Conservation (phyloP, 345 rosid genomes). For the Lepidium sativum region DNA sequence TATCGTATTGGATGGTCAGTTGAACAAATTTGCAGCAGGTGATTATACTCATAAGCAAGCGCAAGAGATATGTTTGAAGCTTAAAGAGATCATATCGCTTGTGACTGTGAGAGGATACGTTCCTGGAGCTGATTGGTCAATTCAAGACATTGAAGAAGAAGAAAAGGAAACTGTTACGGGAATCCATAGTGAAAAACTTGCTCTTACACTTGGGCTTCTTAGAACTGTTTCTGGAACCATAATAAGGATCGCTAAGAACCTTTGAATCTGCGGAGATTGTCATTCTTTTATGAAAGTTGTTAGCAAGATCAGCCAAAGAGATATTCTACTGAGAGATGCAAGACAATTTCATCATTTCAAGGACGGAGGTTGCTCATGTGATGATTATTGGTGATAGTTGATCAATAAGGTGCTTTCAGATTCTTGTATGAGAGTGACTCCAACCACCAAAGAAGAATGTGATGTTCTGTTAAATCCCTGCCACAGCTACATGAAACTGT, state of each 20-base stretch:
- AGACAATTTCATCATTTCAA: slow-evolving; percentile 61
- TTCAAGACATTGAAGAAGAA: slow-evolving; percentile 60
- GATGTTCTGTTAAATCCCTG: not conserved
- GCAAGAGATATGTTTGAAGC: slow-evolving; percentile 35
- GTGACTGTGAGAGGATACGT: slow-evolving; percentile 40
- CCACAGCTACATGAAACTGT: not conserved
- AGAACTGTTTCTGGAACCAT: slow-evolving; percentile 28
- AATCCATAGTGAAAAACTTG: slow-evolving; percentile 60
- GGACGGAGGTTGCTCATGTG: slow-evolving; percentile 54
- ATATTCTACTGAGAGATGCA: slow-evolving; percentile 48
- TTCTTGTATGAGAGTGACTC: not conserved
- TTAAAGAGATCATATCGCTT: slow-evolving; percentile 35
- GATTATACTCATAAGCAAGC: slow-evolving; percentile 31
- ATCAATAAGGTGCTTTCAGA: not conserved
- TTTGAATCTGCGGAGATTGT: slow-evolving; percentile 58
- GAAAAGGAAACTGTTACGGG: slow-evolving; percentile 50
- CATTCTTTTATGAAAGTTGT: slow-evolving; percentile 54
- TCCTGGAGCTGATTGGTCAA: slow-evolving; percentile 54
- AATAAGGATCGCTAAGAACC: slow-evolving; percentile 54
- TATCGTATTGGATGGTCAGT: slow-evolving; percentile 38
- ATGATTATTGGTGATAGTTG: slow-evolving; percentile 50
- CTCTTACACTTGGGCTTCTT: slow-evolving; percentile 52
- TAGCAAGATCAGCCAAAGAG: slow-evolving; percentile 39
- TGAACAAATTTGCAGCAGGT: slow-evolving; percentile 49
- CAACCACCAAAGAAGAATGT: not conserved